phyloP scores from a whole-genome alignment of 352 stramenopile species.

The Globisporangium viniferum region DNA sequence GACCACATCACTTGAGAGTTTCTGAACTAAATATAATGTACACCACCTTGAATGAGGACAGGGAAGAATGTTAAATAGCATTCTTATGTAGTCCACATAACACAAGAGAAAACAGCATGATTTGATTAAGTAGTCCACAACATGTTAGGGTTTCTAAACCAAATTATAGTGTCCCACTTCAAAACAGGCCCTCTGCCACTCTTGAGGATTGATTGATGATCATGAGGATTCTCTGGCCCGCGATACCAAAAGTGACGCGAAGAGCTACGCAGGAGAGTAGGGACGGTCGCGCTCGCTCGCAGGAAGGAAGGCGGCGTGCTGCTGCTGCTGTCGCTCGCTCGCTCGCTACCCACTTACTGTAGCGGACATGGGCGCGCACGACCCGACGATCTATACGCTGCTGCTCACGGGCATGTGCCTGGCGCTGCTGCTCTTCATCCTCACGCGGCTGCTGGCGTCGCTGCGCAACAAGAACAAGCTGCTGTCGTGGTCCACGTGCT shows the following conservation, averaged over 20 bases:
- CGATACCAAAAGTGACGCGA: not conserved
- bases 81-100: too few species aligned
- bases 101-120: too few species aligned
- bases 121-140: too few species aligned
- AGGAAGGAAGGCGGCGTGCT: not conserved
- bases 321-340: not conserved
- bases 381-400: slow-evolving; percentile 71
- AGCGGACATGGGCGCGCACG: slow-evolving; percentile 28
- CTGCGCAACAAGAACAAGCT: slow-evolving; percentile 83
- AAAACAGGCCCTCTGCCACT: too few species aligned
- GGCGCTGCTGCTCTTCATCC: slow-evolving; percentile 65
- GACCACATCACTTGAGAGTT: not conserved
- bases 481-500: slow-evolving; percentile 80
- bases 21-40: slow-evolving; percentile 6
- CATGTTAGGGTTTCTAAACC: too few species aligned
- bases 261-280: not conserved
- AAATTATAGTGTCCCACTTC: too few species aligned
- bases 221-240: not conserved
- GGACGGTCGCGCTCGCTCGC: not conserved
- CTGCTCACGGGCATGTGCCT: slow-evolving; percentile 78
- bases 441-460: slow-evolving; percentile 60
- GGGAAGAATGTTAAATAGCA: too few species aligned
- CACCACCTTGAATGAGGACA: not conserved
- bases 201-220: not conserved
- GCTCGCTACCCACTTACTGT: not conserved